Evolutionary conservation across 2,329 filamentous ascomycete species (phyloP), one percentile per base, ranked within the genome.

Genomic region (Colletotrichum noveboracense): DNA sequence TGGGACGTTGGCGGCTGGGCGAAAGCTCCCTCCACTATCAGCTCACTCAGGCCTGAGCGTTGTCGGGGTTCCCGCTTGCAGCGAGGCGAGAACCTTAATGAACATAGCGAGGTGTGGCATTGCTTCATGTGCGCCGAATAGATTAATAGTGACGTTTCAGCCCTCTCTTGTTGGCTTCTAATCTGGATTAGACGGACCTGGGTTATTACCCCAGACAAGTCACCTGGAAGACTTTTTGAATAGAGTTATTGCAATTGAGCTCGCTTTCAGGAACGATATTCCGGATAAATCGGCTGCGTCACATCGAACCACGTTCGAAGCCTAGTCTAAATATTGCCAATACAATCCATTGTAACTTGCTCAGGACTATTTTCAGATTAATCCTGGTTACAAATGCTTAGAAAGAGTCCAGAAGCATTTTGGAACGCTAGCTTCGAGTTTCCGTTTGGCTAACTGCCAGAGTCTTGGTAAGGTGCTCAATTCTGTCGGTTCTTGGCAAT

Each of bases 121-220:
- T 66, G 24, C 60, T 32, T 71, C 32, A 71, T 71, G 69, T 61
- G 61, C 38, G 14, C 24, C 24, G 6, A 32, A 38, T 66, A 58
- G 16, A 66, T 58, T 56, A 66, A 64, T 34, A 38, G 16, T 55
- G 21, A 65, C 30, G 68, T 71, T 65, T 65, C 60, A 71, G 28
- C 26, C 21, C 55, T 58, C 55, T 30, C 55, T 30, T 26, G 24
- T 26, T 26, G 16, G 16, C 24, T 58, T 14, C 18, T 13, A 58
- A 58, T 26, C 55, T 30, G 24, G 24, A 26, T 58, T 30, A 58
- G 26, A 26, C 18, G 14, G 55, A 28, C 26, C 24, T 52, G n/a
- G 0, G n/a, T 52, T 21, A 52, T 52, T 52, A 21, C 43, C 43
- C 43, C 43, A 13, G 43, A 52, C 43, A 21, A 7, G n/a, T 52